Conservation (phyloP, 2,329 filamentous ascomycete genomes). For the Colletotrichum gigasporum region DNA sequence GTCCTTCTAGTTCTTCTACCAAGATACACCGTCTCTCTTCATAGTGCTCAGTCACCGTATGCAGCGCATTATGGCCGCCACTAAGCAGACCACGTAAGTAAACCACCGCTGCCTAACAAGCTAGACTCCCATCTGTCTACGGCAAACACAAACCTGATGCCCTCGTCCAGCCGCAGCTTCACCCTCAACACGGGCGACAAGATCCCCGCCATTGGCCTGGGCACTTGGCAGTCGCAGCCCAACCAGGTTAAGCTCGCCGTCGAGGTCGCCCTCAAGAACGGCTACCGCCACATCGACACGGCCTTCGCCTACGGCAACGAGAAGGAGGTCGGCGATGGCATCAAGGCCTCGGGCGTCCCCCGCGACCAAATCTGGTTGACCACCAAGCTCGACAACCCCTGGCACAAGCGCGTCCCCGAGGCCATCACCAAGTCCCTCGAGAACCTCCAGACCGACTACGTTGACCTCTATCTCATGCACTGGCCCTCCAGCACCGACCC, state of each 20-base stretch:
- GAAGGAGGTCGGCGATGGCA: constrained; percentile 71
- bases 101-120: neutral
- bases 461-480: constrained; percentile 78
- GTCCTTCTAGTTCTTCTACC: constrained; percentile 5
- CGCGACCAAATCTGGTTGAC: constrained; percentile 76
- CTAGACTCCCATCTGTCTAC: neutral
- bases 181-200: constrained; percentile 80
- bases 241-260: constrained; percentile 77
- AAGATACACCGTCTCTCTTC: constrained; percentile 4
- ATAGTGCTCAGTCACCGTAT: neutral
- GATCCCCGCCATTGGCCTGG: constrained; percentile 80
- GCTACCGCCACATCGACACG: constrained; percentile 82
- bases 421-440: constrained; percentile 68
- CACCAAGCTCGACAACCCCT: constrained; percentile 85
- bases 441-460: constrained; percentile 70
- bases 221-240: constrained; percentile 81
- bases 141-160: neutral
- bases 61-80: constrained; percentile 22
- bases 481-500: constrained; percentile 75
- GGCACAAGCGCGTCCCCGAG: constrained; percentile 75
- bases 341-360: constrained; percentile 71
- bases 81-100: constrained; percentile 28
- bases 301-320: constrained; percentile 84
- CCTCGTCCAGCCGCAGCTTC: constrained; percentile 59
- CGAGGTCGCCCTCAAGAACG: constrained; percentile 71